Evolutionary conservation across 192 early-diverging fungal genomes (phyloP), one percentile per base, ranked within the genome.

Genomic region (Thoreauomyces humboldtii): DNA sequence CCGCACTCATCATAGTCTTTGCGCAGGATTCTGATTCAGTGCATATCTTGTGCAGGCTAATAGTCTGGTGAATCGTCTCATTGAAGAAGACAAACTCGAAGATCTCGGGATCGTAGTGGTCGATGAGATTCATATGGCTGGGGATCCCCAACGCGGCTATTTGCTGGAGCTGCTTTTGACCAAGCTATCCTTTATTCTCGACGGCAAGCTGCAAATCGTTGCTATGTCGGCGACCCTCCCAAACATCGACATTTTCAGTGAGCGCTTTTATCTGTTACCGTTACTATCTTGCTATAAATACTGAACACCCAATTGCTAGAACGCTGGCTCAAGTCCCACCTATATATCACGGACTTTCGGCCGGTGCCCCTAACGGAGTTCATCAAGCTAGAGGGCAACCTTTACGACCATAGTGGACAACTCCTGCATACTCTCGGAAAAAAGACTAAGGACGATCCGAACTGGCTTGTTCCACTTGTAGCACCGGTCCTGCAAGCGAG

Each of bases 151-250:
- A 22, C 47, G 73, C 11, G 73, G 73, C 1, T 74, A 74, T 64
- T 28, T 74, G 24, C 27, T 74, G 51, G 73, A 74, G 43, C 59
- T 73, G 12, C 47, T 74, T 25, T 34, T 74, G 28, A 74, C 75
- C 14, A 74, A 74, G 28, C n/a, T 74, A 34, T 25, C 24, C 1
- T 76, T 41, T 42, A 35, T 73, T 11, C 12, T 72, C 24, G 36
- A n/a, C 12, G 73, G 51, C 7, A 36, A 60, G 14, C 28, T 74
- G n/a, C 73, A 74, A 42, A 36, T 74, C 24, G 66, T 74, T 77
- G 73, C 74, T 6, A 74, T 74, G 73, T 73, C 73, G 5, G 72
- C 74, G 4, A 73, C 72, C 19, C 27, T 77, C n/a, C 74, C 72
- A 1, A 77, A 73, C 41, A 59, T 73, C 24, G 56, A 72, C 44